A percentile compares a stretch with the other conserved stretches of the same genome.
Conservation (phyloP, 164 flowering plant genomes). For the Aristolochia contorta region DNA sequence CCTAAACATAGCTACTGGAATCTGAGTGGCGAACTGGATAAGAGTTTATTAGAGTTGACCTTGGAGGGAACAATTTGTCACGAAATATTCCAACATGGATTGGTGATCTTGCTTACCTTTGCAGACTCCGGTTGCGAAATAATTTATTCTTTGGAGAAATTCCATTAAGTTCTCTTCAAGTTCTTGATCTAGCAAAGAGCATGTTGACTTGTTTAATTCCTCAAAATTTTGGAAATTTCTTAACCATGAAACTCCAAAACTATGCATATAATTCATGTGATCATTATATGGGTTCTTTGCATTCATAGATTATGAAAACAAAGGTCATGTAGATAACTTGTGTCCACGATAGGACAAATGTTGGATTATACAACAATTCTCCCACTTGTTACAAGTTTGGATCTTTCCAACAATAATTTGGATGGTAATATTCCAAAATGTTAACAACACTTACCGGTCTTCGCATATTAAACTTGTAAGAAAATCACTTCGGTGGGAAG, state of each 20-base stretch:
- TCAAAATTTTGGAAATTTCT: neutral
- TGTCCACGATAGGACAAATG: too few species aligned
- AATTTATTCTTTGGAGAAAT: neutral
- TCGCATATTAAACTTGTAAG: neutral
- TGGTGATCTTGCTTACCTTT: neutral
- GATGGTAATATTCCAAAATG: too few species aligned
- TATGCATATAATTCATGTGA: too few species aligned
- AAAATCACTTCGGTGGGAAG: neutral
- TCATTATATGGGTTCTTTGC: too few species aligned
- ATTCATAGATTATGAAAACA: too few species aligned
- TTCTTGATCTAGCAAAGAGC: neutral
- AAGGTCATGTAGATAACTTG: neutral
- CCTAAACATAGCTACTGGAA: neutral
- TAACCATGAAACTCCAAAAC: neutral
- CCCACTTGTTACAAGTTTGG: too few species aligned
- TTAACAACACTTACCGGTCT: neutral
- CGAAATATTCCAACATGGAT: neutral
- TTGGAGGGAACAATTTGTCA: too few species aligned
- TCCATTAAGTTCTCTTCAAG: neutral
- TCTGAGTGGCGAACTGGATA: slow-evolving; percentile 7
- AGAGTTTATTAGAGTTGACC: slow-evolving; percentile 7
- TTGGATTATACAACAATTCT: too few species aligned
- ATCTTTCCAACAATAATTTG: too few species aligned
- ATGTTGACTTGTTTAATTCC: neutral
- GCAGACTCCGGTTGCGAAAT: neutral